phyloP scores from a whole-genome alignment of 2,329 filamentous ascomycete species.

The Xylaria polymorpha region DNA sequence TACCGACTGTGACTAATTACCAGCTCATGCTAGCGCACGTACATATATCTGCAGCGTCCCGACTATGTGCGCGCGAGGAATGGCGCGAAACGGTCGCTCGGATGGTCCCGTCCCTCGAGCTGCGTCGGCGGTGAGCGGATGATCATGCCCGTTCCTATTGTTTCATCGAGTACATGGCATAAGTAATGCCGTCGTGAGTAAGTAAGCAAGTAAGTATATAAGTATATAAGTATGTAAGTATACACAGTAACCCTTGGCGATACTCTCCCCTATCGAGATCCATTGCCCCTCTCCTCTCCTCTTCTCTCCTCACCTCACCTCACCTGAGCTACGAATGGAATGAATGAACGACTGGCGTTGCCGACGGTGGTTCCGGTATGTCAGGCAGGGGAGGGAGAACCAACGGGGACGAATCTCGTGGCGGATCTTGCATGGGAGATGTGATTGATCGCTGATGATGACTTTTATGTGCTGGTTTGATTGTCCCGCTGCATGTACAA shows the following conservation, averaged over 20 bases:
- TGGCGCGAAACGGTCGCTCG: constrained; percentile 37
- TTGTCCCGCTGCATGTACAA: constrained; percentile 30
- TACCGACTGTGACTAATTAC: too few relatives aligned
- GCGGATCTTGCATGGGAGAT: constrained; percentile 36
- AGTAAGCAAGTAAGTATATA: neutral
- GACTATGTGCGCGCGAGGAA: constrained; percentile 16
- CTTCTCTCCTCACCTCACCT: neutral
- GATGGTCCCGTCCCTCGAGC: constrained; percentile 34
- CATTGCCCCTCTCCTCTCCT: neutral
- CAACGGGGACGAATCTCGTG: constrained; percentile 30
- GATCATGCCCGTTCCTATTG: constrained; percentile 11
- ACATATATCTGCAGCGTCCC: constrained; percentile 31
- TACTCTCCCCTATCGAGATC: neutral
- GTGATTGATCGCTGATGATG: constrained; percentile 21
- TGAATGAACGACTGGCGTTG: neutral
- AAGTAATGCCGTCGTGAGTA: too few relatives aligned
- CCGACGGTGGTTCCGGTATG: neutral
- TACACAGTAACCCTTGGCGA: neutral
- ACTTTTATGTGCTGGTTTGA: constrained; percentile 19
- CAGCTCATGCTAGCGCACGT: constrained; percentile 6
- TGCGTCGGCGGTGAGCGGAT: constrained; percentile 30
- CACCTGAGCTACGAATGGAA: neutral
- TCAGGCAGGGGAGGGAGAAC: neutral
- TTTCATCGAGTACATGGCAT: neutral
- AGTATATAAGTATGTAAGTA: neutral